A percentile compares a stretch with the other conserved stretches of the same genome.
Evolutionary conservation across 257 asterid genomes (phyloP).

Genomic region (Penstemon barbatus): DNA sequence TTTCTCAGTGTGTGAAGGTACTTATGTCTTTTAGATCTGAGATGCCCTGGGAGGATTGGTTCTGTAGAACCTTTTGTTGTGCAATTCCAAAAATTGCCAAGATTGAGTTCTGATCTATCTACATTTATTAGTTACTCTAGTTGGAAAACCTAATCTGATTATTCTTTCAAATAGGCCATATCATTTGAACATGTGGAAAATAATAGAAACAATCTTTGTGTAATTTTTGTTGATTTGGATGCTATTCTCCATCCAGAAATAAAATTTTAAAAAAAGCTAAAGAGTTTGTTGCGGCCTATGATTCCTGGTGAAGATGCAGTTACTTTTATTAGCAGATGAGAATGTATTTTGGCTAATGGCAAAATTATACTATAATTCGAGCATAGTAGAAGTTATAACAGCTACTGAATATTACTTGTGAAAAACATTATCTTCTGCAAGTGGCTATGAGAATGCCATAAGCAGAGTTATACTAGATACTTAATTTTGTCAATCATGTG

Average conservation of each 20-base stretch:
- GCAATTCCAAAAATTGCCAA: neutral
- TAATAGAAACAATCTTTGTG: neutral
- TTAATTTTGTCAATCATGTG: too few relatives aligned
- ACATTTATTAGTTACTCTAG: constrained; percentile 11
- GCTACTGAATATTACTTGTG: neutral
- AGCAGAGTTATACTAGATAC: too few relatives aligned
- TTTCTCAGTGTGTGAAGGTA: constrained; percentile 12
- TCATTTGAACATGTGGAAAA: neutral
- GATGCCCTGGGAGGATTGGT: constrained; percentile 6
- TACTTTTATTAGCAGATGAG: neutral
- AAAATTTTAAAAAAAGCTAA: neutral
- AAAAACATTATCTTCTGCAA: neutral
- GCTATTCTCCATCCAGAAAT: neutral
- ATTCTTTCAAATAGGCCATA: neutral
- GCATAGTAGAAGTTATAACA: neutral
- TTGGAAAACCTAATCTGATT: constrained; percentile 4
- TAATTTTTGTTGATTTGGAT: neutral
- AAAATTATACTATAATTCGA: neutral
- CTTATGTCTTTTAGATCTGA: neutral
- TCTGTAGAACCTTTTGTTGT: neutral
- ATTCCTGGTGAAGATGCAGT: neutral
- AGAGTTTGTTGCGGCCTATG: neutral
- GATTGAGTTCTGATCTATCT: neutral
- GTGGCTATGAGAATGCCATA: too few relatives aligned
- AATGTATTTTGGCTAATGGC: neutral